Base-by-base conservation (phyloP, 2,329 filamentous ascomycete genomes). In the Tolypocladium ophioglossoides region DNA sequence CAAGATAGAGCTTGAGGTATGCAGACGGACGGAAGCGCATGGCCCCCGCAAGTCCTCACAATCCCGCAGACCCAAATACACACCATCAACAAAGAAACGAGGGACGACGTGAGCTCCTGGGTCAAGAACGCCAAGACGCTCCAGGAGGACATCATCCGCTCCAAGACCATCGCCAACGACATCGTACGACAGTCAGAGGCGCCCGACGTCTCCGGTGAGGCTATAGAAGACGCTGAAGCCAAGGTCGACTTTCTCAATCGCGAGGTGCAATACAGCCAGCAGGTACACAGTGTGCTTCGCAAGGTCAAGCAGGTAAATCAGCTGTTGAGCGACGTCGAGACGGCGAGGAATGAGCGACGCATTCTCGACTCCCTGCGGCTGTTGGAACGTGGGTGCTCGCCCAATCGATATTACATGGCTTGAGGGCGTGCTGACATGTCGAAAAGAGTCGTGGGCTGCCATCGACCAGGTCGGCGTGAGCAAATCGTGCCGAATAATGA, bases 101-200 rank as follows among this genome's bases (percentile, higher is more conserved):
- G 85, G 54, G 81, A 85, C 40, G 87, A 95, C 63, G 86, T 96
- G 51, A 87, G 90, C 65, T 81, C 85, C 52, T 97, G 92, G 92
- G 88, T 95, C 54, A 74, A 78, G 52, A 89, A 94, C 68, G 90
- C 91, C 50, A 89, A 89, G 69, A 83, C 85, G 52, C 80, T 96
- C 9, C 89, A 95, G 68, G 81, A 85, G 57, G 92, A 96, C 65
- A 92, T 96, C 59, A 83, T 89, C 63, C 81, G 83, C 49, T 92
- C 90, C 27, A 86, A 89, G 63, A 79, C 82, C 18, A 84, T 91
- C 38, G 91, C 92, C 24, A 85, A 85, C 63, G 84, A 91, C 55
- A 95, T 97, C 55, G 80, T 92, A 6, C 80, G 84, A 47, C 82
- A 90, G 63, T 85, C 91, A 52, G 86, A 92, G 64, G 81, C 76